A percentile compares a stretch with the other conserved stretches of the same genome.
Evolutionary conservation across 495 filamentous ascomycete genomes (phyloP).

Genomic region (Aspergillus coremiiformis): DNA sequence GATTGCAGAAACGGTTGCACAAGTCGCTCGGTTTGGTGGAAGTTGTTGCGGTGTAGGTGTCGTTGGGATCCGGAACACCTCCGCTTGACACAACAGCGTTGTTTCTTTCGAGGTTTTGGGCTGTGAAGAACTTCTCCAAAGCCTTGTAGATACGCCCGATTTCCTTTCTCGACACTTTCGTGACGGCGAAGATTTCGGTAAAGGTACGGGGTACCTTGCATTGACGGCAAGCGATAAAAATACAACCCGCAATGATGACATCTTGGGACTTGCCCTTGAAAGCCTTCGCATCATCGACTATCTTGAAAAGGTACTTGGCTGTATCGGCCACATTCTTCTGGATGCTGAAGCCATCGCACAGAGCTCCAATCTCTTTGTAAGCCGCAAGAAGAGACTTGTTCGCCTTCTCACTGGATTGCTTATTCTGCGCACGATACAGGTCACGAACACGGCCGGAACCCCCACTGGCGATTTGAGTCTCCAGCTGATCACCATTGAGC

Average conservation of each 20-base stretch:
- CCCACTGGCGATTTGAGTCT: slow-evolving; percentile 79
- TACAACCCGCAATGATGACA: slow-evolving; percentile 87
- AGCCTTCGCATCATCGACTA: slow-evolving; percentile 80
- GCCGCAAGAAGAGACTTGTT: slow-evolving; percentile 71
- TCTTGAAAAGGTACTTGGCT: slow-evolving; percentile 90
- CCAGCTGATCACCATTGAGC: slow-evolving; percentile 84
- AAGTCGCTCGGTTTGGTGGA: slow-evolving; percentile 80
- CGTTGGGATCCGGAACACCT: slow-evolving; percentile 40
- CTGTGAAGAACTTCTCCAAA: slow-evolving; percentile 76
- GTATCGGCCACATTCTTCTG: slow-evolving; percentile 72
- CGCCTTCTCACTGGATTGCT: slow-evolving; percentile 75
- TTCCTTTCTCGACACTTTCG: slow-evolving; percentile 92
- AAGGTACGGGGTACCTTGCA: slow-evolving; percentile 81
- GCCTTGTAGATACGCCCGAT: slow-evolving; percentile 93
- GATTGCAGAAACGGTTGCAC: slow-evolving; percentile 80
- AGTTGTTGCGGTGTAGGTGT: slow-evolving; percentile 63
- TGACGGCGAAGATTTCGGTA: slow-evolving; percentile 83
- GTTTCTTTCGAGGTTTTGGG: slow-evolving; percentile 48
- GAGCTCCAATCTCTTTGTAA: slow-evolving; percentile 81
- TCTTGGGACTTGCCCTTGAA: slow-evolving; percentile 96
- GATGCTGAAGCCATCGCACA: slow-evolving; percentile 80
- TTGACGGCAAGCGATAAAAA: slow-evolving; percentile 95
- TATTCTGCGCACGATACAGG: slow-evolving; percentile 80
- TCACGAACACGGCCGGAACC: slow-evolving; percentile 67
- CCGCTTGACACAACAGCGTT: slow-evolving; percentile 41